These are phyloP conservation scores for Apiospora kogelbergensis DNA, from an alignment of 2,329 filamentous ascomycete species.

Conservation along the genomic window DNA sequence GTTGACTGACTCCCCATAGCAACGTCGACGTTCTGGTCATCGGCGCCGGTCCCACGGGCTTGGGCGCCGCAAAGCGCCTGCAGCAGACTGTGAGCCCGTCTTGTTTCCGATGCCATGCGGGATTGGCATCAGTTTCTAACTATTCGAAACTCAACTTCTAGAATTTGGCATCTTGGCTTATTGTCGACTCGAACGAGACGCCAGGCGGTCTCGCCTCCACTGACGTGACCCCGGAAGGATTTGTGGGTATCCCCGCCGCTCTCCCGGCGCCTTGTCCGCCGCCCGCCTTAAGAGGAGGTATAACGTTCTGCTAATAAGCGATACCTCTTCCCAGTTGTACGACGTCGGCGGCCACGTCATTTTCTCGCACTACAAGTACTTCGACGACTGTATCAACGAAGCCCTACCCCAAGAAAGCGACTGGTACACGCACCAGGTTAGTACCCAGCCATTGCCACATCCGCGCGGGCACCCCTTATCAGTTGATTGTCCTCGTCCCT, in stretches of 20 bases:
- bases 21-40: slow-evolving; percentile 97
- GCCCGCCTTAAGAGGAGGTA: slow-evolving; percentile 15
- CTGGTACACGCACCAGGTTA: slow-evolving; percentile 78
- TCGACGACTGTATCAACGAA: slow-evolving; percentile 97
- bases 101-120: slow-evolving; percentile 21
- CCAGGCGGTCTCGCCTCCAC: slow-evolving; percentile 95
- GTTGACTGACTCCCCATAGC: slow-evolving; percentile 43
- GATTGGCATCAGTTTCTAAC: slow-evolving; percentile 14
- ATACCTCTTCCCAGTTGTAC: slow-evolving; percentile 67
- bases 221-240: slow-evolving; percentile 91
- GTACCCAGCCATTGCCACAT: not conserved
- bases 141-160: slow-evolving; percentile 35
- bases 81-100: slow-evolving; percentile 81
- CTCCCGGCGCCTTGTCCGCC: not conserved
- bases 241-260: slow-evolving; percentile 64
- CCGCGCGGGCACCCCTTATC: too few relatives aligned
- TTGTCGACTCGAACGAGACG: slow-evolving; percentile 87
- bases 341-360: slow-evolving; percentile 98
- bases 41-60: slow-evolving; percentile 93
- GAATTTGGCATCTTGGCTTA: slow-evolving; percentile 93
- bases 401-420: slow-evolving; percentile 89
- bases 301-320: slow-evolving; percentile 21
- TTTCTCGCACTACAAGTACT: slow-evolving; percentile 99
- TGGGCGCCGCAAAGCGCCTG: slow-evolving; percentile 95
- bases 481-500: too few relatives aligned